A percentile compares a stretch with the other conserved stretches of the same genome.
phyloP scores from a whole-genome alignment of 352 stramenopile genomes.

The Aphanomyces euteiches region DNA sequence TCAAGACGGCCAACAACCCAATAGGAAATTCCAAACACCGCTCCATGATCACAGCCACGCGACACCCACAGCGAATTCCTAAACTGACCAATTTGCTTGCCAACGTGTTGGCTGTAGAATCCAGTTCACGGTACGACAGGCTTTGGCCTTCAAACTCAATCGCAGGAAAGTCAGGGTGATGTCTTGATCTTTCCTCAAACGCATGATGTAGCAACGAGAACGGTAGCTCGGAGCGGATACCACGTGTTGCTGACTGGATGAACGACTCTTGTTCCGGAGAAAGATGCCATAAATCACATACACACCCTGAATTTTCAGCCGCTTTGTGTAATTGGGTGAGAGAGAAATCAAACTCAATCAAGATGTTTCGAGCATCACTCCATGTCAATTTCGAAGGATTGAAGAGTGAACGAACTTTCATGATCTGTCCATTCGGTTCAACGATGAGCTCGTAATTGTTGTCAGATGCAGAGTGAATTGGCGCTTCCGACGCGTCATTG shows the following conservation, averaged over 20 bases:
- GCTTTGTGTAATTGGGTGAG: background rate
- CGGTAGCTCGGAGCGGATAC: background rate
- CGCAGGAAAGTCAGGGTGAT: conserved; percentile 31
- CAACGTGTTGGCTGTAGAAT: conserved; percentile 16
- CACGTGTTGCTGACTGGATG: background rate
- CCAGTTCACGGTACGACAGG: conserved; percentile 38
- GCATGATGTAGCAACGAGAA: background rate
- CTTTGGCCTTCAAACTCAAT: conserved; percentile 29
- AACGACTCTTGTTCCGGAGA: background rate
- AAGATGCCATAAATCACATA: background rate
- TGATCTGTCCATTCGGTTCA: background rate
- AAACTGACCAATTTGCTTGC: background rate
- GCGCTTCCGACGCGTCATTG: background rate
- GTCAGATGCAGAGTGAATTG: background rate
- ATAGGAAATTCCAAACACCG: conserved; percentile 4
- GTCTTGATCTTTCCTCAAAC: background rate
- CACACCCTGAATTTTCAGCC: conserved; percentile 1
- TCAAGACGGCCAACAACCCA: background rate
- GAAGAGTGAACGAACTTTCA: background rate
- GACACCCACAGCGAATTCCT: background rate
- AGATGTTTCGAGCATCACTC: background rate
- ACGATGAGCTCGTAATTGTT: background rate
- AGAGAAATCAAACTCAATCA: background rate
- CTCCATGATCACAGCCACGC: background rate
- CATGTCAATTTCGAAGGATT: background rate